These are phyloP conservation scores for Yamadazyma laniorum DNA, from an alignment of 805 yeast genomes.

Conservation along the genomic window DNA sequence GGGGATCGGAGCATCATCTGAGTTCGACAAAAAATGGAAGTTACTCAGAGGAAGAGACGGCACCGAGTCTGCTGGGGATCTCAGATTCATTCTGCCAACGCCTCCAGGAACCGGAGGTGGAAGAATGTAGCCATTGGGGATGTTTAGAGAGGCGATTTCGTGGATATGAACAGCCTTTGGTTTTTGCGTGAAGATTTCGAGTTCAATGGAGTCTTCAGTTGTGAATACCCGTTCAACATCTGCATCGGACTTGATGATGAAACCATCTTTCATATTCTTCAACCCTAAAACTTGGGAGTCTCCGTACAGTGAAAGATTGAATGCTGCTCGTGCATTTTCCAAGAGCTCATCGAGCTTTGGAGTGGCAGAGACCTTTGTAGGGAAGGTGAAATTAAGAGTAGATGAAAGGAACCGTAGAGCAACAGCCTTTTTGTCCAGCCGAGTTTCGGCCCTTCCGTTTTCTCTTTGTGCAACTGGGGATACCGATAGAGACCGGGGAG, in stretches of 20 bases:
- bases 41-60: neutral
- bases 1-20: constrained; percentile 19
- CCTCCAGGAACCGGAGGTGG: constrained; percentile 30
- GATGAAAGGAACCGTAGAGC: constrained; percentile 51
- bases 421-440: constrained; percentile 28
- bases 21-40: constrained; percentile 21
- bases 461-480: constrained; percentile 1
- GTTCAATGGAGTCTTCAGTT: constrained; percentile 28
- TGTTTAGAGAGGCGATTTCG: constrained; percentile 34
- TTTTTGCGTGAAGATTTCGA: constrained; percentile 37
- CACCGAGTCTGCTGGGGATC: constrained; percentile 6
- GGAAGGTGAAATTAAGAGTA: constrained; percentile 62
- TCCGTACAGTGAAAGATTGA: constrained; percentile 34
- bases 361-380: constrained; percentile 64
- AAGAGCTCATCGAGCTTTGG: constrained; percentile 79
- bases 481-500: constrained; percentile 1
- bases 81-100: constrained; percentile 8
- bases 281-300: constrained; percentile 24
- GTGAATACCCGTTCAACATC: constrained; percentile 40
- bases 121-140: constrained; percentile 22
- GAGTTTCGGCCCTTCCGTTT: neutral
- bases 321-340: constrained; percentile 73
- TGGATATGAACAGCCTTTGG: constrained; percentile 35
- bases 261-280: constrained; percentile 24
- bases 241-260: constrained; percentile 28